phyloP scores from a whole-genome alignment of 2,329 filamentous ascomycete species.

The Cyclaneusma minus region DNA sequence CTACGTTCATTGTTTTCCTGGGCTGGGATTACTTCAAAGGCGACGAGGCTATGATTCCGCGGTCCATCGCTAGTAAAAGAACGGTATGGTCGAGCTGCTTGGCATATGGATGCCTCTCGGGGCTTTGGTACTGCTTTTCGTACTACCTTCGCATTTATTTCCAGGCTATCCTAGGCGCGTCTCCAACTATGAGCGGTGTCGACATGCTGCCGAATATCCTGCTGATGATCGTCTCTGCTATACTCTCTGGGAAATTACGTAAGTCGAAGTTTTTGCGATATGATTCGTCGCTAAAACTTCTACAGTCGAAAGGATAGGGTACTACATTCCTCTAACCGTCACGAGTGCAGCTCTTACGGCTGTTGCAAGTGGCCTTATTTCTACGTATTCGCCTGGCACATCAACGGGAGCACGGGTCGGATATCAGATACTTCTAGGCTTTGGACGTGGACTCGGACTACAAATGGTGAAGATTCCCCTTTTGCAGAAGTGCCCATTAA shows the following conservation, averaged over 20 bases:
- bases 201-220: constrained; percentile 24
- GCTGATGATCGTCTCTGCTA: constrained; percentile 10
- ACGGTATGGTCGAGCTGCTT: constrained; percentile 11
- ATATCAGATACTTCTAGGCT: constrained; percentile 35
- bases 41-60: constrained; percentile 16
- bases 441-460: constrained; percentile 5
- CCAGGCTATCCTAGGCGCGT: constrained; percentile 25
- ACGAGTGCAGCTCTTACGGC: constrained; percentile 4
- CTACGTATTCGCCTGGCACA: constrained; percentile 7
- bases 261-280: too few species aligned
- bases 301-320: constrained; percentile 3
- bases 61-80: constrained; percentile 6
- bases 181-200: constrained; percentile 21
- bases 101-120: too few species aligned
- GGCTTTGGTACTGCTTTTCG: too few species aligned
- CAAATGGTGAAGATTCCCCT: too few species aligned
- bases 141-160: constrained; percentile 34
- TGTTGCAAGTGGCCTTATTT: constrained; percentile 6
- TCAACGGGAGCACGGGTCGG: constrained; percentile 8
- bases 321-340: constrained; percentile 9
- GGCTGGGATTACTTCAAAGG: constrained; percentile 13
- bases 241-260: too few species aligned
- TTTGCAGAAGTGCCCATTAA: too few species aligned
- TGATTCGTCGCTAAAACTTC: neutral
- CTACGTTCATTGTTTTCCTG: constrained; percentile 10